These are phyloP conservation scores for Plantago coronopus DNA, from an alignment of 305 asterid genomes.

Conservation along the genomic window DNA sequence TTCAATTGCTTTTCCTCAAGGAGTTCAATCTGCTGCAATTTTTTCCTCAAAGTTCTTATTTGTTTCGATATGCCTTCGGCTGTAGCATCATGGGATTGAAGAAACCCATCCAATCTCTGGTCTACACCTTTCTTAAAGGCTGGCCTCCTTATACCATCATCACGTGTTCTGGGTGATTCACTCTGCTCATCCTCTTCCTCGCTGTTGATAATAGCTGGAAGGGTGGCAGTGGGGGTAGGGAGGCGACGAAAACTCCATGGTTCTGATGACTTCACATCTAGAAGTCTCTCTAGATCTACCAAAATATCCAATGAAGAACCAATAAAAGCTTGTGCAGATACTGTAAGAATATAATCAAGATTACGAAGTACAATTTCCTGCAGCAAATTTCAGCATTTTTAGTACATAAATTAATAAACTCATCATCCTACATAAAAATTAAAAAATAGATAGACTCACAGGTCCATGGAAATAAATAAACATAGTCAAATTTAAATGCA, in stretches of 20 bases:
- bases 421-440: not conserved
- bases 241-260: conserved; percentile 83
- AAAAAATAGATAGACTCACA: not conserved
- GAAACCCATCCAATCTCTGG: conserved; percentile 58
- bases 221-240: conserved; percentile 92
- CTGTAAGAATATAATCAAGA: conserved; percentile 82
- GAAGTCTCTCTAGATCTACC: conserved; percentile 65
- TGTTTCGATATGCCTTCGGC: conserved; percentile 54
- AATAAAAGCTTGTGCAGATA: conserved; percentile 54
- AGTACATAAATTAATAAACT: not conserved
- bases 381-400: conserved; percentile 31
- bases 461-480: conserved; percentile 3
- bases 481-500: not conserved
- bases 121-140: conserved; percentile 33
- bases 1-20: conserved; percentile 71
- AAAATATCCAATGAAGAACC: conserved; percentile 67
- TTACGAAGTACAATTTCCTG: conserved; percentile 89
- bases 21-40: conserved; percentile 94
- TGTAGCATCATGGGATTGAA: conserved; percentile 47
- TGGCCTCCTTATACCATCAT: conserved; percentile 36
- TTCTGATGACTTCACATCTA: conserved; percentile 77
- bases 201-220: conserved; percentile 73
- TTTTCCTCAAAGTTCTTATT: conserved; percentile 79
- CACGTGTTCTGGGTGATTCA: conserved; percentile 50
- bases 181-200: conserved; percentile 70